These are phyloP conservation scores for Apiosordaria backusii DNA, from an alignment of 495 filamentous ascomycete genomes.

Conservation along the genomic window DNA sequence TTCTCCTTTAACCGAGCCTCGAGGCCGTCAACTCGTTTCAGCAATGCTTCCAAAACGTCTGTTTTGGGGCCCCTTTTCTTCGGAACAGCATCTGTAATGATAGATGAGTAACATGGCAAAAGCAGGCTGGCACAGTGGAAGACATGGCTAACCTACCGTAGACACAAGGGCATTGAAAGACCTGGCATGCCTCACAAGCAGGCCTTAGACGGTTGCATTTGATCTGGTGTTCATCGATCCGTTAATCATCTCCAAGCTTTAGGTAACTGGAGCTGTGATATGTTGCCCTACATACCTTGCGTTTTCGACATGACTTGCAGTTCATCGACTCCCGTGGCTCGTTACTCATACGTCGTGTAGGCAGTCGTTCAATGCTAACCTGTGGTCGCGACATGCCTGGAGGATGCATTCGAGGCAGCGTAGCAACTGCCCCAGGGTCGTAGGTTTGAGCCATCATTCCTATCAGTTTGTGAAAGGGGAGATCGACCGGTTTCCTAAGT, in stretches of 20 bases:
- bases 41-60: slow-evolving; percentile 76
- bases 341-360: slow-evolving; percentile 65
- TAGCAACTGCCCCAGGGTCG: slow-evolving; percentile 29
- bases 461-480: background rate
- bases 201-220: slow-evolving; percentile 84
- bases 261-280: background rate
- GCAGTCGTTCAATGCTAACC: slow-evolving; percentile 80
- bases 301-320: slow-evolving; percentile 87
- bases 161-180: slow-evolving; percentile 83
- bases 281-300: slow-evolving; percentile 56
- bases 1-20: slow-evolving; percentile 74
- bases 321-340: slow-evolving; percentile 89
- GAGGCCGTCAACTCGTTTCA: slow-evolving; percentile 79
- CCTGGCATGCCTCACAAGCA: slow-evolving; percentile 81
- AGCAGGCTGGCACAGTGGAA: background rate
- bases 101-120: slow-evolving; percentile 14
- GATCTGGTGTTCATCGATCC: slow-evolving; percentile 52
- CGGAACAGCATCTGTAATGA: slow-evolving; percentile 67
- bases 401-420: slow-evolving; percentile 34
- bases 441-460: slow-evolving; percentile 27
- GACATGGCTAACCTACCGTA: slow-evolving; percentile 58
- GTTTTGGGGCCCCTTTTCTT: slow-evolving; percentile 89
- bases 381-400: slow-evolving; percentile 66
- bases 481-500: slow-evolving; percentile 1
- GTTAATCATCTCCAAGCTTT: slow-evolving; percentile 11